Evolutionary conservation across 2,329 filamentous ascomycete genomes (phyloP).

Genomic region (Scopulariopsis brevicaulis): DNA sequence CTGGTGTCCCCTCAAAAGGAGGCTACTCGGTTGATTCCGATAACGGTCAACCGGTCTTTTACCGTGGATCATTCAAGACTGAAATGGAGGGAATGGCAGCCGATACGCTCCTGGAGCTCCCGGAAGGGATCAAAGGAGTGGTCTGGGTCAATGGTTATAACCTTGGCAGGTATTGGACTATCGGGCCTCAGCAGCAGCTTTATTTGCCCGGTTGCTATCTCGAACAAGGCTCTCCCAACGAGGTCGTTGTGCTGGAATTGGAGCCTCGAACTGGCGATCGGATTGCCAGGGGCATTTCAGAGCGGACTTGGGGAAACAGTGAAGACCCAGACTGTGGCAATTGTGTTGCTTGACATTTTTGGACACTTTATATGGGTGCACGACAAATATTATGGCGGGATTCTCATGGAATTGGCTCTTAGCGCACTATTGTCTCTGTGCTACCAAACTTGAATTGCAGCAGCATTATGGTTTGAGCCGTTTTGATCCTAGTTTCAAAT

Average conservation of each 20-base stretch:
- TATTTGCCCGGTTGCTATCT: conserved; percentile 29
- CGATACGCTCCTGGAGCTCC: conserved; percentile 26
- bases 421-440: too few species aligned
- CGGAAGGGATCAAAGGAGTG: conserved; percentile 28
- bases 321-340: conserved; percentile 1
- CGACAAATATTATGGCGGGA: too few species aligned
- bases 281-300: background rate
- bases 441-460: too few species aligned
- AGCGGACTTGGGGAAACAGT: conserved; percentile 1
- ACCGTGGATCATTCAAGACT: conserved; percentile 16
- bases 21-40: conserved; percentile 1
- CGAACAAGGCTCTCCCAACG: conserved; percentile 19
- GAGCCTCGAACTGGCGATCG: conserved; percentile 19
- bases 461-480: too few species aligned
- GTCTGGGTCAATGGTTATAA: conserved; percentile 34
- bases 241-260: conserved; percentile 28
- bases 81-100: conserved; percentile 6
- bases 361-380: too few species aligned
- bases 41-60: conserved; percentile 6
- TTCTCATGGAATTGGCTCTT: too few species aligned
- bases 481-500: too few species aligned
- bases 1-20: background rate
- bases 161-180: conserved; percentile 31
- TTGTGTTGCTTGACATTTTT: background rate
- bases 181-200: conserved; percentile 34